phyloP scores from a whole-genome alignment of 2,329 filamentous ascomycete species.

The Cyclaneusma minus region DNA sequence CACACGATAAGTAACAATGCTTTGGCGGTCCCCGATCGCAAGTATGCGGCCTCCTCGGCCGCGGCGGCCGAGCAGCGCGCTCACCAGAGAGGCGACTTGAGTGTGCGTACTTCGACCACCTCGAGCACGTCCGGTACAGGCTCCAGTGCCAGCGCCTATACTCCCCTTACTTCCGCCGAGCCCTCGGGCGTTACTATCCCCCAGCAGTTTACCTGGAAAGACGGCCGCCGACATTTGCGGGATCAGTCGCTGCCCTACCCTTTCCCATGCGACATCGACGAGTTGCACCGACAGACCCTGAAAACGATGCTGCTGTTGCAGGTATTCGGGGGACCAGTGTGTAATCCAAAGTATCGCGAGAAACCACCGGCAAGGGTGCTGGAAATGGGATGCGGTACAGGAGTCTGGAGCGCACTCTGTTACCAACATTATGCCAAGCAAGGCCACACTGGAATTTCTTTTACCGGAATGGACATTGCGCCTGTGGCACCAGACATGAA shows the following conservation, averaged over 20 bases:
- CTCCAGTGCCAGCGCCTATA: constrained; percentile 16
- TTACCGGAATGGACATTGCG: constrained; percentile 71
- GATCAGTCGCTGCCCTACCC: constrained; percentile 62
- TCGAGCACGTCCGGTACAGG: constrained; percentile 12
- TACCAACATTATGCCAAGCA: constrained; percentile 60
- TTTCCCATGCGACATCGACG: constrained; percentile 74
- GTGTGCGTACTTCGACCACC: constrained; percentile 13
- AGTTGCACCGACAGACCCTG: constrained; percentile 76
- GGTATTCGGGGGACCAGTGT: constrained; percentile 67
- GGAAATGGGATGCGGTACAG: constrained; percentile 77
- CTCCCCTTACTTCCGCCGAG: constrained; percentile 13
- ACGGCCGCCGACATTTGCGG: constrained; percentile 71
- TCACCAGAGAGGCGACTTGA: constrained; percentile 8
- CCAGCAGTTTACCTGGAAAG: constrained; percentile 51
- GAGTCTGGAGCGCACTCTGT: constrained; percentile 80
- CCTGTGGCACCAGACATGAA: constrained; percentile 49
- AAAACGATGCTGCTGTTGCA: constrained; percentile 69
- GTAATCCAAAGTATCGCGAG: constrained; percentile 48
- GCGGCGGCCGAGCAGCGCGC: constrained; percentile 2
- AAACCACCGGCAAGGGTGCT: constrained; percentile 63
- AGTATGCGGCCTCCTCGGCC: constrained; percentile 11
- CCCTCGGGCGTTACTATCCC: constrained; percentile 6
- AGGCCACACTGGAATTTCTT: constrained; percentile 55
- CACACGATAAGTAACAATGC: too few relatives aligned
- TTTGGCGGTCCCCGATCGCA: too few relatives aligned